Evolutionary conservation across 1,284 basidiomycete species (phyloP), one percentile per base, ranked within the genome.

Genomic region (Trametes versicolor): DNA sequence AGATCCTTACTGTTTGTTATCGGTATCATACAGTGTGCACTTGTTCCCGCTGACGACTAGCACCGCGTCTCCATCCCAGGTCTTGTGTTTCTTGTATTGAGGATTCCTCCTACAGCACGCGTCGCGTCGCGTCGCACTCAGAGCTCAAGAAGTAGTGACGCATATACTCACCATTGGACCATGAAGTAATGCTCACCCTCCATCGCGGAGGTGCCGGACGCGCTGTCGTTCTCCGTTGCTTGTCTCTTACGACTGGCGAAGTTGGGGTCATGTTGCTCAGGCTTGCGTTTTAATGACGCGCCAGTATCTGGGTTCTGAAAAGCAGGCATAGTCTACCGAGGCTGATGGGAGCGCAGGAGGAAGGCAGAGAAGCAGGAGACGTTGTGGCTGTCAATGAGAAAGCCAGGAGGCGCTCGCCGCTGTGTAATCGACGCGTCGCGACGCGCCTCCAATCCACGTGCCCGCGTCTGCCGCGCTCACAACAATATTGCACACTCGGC

Each of bases 51-150:
- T 81, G 17, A 88, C 79, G 19, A 87, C 84, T 8, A 93, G 78
- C n/a, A 93, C 81, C 21, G 85, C 91, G 74, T 92, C 91, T 39
- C 90, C 93, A 68, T 97, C 94, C 96, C 95, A 97, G 0, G 93
- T 96, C 78, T 97, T 97, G 76, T 97, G 91, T 78, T 97, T 97
- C 77, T 88, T 92, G 36, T 83, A 81, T 76, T 97, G 94, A 32
- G 87, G 92, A 64, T 84, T 87, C 60, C 95, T 81, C 93, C 92
- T 92, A 58, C 45, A 29, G 50, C 29, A 15, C 58, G 17, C 5
- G 19, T 56, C 41, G 36, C 8, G 45, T 67, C 17, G 29, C 29
- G 29, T 32, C 29, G 29, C 29, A 54, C 25, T 29, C 55, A 19
- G 45, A 15, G 0, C 2, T 2, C 39, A n/a, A 58, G n/a, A 25